These are phyloP conservation scores for Platismatia glauca DNA, from an alignment of 495 filamentous ascomycete species.

Conservation along the genomic window DNA sequence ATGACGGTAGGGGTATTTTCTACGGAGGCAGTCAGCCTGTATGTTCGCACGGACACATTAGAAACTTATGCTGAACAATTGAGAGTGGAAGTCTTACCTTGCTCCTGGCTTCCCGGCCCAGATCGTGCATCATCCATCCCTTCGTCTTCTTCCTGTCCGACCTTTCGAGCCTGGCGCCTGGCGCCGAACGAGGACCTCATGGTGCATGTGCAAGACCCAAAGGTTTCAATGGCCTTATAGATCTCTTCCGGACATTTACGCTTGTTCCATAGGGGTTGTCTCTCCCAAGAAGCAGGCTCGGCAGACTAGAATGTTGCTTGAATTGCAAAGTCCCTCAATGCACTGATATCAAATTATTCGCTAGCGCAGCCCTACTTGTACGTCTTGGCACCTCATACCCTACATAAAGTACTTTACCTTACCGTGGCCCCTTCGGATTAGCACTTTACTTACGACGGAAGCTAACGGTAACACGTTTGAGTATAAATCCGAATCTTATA, in stretches of 20 bases:
- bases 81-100: conserved; percentile 25
- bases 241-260: neutral
- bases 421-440: no score
- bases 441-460: no score
- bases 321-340: no score
- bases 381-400: no score
- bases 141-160: conserved; percentile 47
- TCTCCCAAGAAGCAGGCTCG: neutral
- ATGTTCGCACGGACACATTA: conserved; percentile 6
- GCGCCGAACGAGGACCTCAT: conserved; percentile 61
- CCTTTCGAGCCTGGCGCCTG: conserved; percentile 65
- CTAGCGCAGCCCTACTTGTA: conserved; percentile 12
- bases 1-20: conserved; percentile 22
- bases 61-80: neutral
- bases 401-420: no score
- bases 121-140: neutral
- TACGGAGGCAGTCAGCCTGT: conserved; percentile 22
- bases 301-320: no score
- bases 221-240: neutral
- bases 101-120: conserved; percentile 13
- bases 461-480: no score
- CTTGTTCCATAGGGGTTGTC: neutral
- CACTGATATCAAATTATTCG: neutral
- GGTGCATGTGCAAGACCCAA: neutral
- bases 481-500: no score